Conservation (phyloP, 176 grass and related monocot species). For the Triticum urartu region DNA sequence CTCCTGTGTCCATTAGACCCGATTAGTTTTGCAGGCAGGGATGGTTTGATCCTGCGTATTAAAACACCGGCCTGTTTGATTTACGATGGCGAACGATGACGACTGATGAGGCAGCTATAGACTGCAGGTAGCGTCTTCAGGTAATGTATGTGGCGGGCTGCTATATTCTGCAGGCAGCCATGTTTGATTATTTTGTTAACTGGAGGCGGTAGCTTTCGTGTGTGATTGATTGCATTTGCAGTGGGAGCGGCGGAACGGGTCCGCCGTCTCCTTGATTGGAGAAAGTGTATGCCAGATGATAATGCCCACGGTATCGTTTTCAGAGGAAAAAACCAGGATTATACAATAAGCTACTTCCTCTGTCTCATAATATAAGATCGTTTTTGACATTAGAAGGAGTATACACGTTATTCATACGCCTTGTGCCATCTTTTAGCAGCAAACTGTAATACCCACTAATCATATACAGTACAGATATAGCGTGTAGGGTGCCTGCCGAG, state of each 20-base stretch:
- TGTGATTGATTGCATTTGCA: neutral
- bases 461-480: neutral
- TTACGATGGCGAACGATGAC: neutral
- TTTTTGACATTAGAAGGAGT: too few relatives aligned
- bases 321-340: too few relatives aligned
- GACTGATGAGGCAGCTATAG: neutral
- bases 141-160: neutral
- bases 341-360: neutral
- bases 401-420: neutral
- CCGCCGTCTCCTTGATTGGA: conserved; percentile 15
- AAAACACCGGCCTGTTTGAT: neutral
- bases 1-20: neutral
- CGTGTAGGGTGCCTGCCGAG: too few relatives aligned
- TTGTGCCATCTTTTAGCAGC: neutral
- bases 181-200: neutral
- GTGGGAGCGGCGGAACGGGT: conserved; percentile 31
- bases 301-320: neutral
- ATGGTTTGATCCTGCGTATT: conserved; percentile 5
- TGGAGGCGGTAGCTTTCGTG: conserved; percentile 19
- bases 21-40: neutral
- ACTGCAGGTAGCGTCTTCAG: neutral
- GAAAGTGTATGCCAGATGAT: neutral
- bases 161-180: neutral
- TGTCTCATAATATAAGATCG: too few relatives aligned
- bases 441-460: neutral